Evolutionary conservation across 2,329 filamentous ascomycete genomes (phyloP), one percentile per base, ranked within the genome.

Genomic region (Exophiala spinifera): DNA sequence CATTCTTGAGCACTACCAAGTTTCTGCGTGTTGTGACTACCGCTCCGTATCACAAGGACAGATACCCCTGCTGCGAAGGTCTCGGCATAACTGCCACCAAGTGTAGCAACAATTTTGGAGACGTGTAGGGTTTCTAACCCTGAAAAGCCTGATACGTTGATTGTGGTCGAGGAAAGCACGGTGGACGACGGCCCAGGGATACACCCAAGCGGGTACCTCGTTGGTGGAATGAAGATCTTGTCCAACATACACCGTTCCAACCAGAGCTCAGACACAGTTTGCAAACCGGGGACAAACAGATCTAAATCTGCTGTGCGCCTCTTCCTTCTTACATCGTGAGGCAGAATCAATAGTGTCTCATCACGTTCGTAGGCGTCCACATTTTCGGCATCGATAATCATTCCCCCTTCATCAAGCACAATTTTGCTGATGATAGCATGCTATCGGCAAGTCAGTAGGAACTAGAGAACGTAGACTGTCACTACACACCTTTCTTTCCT

Each of bases 61-160:
- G 87, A 89, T n/a, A 84, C 83, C 31, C 82, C 80, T 0, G 81
- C 74, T 3, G 84, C 86, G 40, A 97, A 80, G 49, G 84, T 80
- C 68, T 96, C 89, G 36, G 89, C 83, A 69, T 95, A 96, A 11
- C 73, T 83, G 10, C 87, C 94, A 6, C 94, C 83, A 78, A 95
- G 79, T 56, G 95, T 80, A 34, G 78, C 79, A 21, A 95, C 79
- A 2, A 87, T 78, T 69, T 89, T 91, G 19, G 87, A 86, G 28
- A 96, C 78, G 69, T 97, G 94, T 61, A 92, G 79, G 8, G 96
- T 79, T 64, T 96, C 90, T 51, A 96, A 86, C 6, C 89, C 88
- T 8, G 80, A 81, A 68, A 97, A 96, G 4, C 87, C 88, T 2
- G 91, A 89, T 1, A 88, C 90, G 68, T 87, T 90, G 51, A 97